Percentiles rank a stretch among this genome's conserved stretches.
These are phyloP conservation scores for Aspergillus sp. DNA, from an alignment of 2,329 filamentous ascomycete genomes.

Conservation along the genomic window DNA sequence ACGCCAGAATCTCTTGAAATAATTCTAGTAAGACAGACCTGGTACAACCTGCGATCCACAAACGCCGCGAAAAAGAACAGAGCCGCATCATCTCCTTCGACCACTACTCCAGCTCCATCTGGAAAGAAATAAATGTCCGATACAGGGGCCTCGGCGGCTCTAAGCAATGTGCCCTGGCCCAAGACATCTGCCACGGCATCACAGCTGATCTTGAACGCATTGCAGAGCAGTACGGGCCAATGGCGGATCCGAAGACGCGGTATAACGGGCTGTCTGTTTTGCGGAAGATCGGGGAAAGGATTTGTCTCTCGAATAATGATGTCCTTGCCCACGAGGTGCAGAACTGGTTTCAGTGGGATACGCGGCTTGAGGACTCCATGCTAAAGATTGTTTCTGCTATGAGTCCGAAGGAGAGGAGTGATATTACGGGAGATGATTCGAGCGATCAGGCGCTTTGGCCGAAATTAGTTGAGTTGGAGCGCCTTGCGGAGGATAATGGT, in stretches of 20 bases:
- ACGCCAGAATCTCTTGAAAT: too few species aligned
- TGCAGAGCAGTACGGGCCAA: background rate
- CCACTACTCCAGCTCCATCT: background rate
- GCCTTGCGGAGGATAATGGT: background rate
- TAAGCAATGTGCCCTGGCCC: background rate
- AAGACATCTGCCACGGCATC: background rate
- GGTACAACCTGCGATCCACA: too few species aligned
- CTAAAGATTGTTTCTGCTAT: background rate
- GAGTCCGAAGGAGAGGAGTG: background rate
- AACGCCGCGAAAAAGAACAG: background rate
- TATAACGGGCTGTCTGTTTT: background rate
- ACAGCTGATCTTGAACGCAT: background rate
- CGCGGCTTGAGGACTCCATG: background rate
- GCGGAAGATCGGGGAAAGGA: background rate
- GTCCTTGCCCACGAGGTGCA: background rate
- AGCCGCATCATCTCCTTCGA: background rate
- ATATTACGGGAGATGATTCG: background rate
- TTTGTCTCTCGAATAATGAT: background rate
- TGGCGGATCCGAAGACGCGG: background rate
- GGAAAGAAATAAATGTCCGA: background rate
- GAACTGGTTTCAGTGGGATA: background rate
- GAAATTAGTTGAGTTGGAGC: background rate
- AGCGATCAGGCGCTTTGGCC: background rate
- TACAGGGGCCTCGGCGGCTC: background rate
- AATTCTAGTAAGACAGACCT: too few species aligned